Base-by-base conservation (phyloP, 2,329 filamentous ascomycete species). In the Fonsecaea multimorphosa region DNA sequence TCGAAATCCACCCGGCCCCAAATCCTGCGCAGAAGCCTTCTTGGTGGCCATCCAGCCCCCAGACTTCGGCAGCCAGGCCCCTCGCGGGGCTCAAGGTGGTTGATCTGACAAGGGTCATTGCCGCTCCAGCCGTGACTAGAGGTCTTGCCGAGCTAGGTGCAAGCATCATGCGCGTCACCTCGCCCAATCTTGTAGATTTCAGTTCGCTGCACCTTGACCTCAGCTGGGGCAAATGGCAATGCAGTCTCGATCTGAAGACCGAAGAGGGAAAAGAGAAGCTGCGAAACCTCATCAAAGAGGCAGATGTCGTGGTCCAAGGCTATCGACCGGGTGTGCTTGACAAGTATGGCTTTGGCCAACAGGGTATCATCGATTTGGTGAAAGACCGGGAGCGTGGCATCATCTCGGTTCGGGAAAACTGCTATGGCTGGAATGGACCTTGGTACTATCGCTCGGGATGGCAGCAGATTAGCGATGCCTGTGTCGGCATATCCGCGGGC, bases 161-260 rank as follows among this genome's bases (percentile, higher is more conserved):
- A 3, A 79, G 81, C 51, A 81, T 84, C 0, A 78, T 84, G 53
- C 78, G 80, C 55, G 74, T 83, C 12, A 82, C 81, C 1, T 79
- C 78, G 19, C 78, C 78, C 14, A 76, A 76, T 57, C 69, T 83
- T 1, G 72, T 67, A 0, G 78, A 81, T 71, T 74, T 76, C 57
- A 76, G 75, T 46, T 0, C 89, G 89, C 76, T 91, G 91, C 89
- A 91, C 71, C 84, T 91, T 0, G 89, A 91, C 69, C 86, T 88
- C 12, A 91, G 91, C 73, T 86, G 88, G 73, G 89, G 89, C 27
- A 92, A 92, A 74, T 88, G 88, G 68, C 83, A 87, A 0, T 82
- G 83, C 1, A 86, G 89, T 22, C 73, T 87, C 2, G 81, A 87
- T 68, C 79, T 86, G 38, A 77, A 78, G 51, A 76, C 79, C 2